phyloP scores from a whole-genome alignment of 257 asterid species.

The Cynanchum wilfordii region DNA sequence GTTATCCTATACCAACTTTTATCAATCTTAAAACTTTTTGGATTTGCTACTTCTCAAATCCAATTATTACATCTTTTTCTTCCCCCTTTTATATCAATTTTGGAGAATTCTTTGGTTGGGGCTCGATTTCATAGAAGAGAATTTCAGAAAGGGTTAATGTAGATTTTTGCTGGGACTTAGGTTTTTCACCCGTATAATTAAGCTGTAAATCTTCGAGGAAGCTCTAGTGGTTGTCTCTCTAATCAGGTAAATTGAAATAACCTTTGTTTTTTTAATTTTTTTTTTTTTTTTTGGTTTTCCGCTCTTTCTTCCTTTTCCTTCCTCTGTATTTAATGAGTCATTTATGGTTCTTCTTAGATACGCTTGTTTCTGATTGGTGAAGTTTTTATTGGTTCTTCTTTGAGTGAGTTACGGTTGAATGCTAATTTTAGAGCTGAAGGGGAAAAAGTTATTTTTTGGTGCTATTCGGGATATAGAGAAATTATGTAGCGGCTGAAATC shows the following conservation, averaged over 20 bases:
- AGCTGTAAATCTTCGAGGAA: slow-evolving; percentile 10
- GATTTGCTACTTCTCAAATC: background rate
- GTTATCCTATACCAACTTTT: background rate
- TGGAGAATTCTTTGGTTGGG: background rate
- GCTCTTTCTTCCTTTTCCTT: background rate
- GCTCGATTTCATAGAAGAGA: background rate
- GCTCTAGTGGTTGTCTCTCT: background rate
- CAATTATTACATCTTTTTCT: background rate
- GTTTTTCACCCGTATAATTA: background rate
- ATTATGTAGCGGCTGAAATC: background rate
- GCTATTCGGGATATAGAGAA: background rate
- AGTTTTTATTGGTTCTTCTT: background rate
- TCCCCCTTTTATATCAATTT: background rate
- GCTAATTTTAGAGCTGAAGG: background rate
- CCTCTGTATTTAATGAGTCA: background rate
- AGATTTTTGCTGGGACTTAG: background rate
- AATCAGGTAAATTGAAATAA: slow-evolving; percentile 7
- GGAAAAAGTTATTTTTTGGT: background rate
- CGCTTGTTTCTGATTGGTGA: background rate
- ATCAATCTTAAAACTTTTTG: background rate
- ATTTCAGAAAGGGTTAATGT: background rate
- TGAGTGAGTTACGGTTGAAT: background rate
- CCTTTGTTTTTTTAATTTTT: too few relatives aligned
- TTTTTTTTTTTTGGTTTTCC: too few relatives aligned
- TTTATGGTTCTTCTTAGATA: background rate